phyloP scores from a whole-genome alignment of 108 stramenopile genomes.

The Cyclotella sp. region DNA sequence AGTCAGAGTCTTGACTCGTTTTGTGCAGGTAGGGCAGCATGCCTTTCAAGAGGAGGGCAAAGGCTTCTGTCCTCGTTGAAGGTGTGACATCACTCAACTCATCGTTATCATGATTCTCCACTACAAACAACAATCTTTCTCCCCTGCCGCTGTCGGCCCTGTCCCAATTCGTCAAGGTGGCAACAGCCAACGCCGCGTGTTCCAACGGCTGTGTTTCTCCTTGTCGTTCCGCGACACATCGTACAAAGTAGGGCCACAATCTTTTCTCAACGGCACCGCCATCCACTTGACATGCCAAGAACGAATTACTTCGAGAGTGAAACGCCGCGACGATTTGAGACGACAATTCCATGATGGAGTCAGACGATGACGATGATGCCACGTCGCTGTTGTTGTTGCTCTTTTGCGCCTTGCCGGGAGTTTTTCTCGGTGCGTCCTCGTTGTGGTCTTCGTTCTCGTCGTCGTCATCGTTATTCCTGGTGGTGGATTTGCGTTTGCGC shows the following conservation, averaged over 20 bases:
- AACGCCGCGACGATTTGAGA: too few species aligned
- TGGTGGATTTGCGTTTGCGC: too few species aligned
- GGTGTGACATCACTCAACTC: background rate
- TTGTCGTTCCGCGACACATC: background rate
- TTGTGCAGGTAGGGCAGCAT: constrained; percentile 12
- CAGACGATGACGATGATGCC: too few species aligned
- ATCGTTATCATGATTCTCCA: constrained; percentile 11
- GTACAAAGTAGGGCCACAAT: constrained; percentile 42
- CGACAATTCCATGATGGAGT: too few species aligned
- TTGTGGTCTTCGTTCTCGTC: too few species aligned
- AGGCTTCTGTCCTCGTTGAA: constrained; percentile 6
- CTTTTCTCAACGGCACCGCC: constrained; percentile 31
- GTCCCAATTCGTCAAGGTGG: constrained; percentile 27
- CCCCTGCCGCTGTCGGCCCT: constrained; percentile 6
- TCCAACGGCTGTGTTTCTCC: background rate
- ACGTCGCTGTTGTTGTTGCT: too few species aligned
- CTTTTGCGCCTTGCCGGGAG: too few species aligned
- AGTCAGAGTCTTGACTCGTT: background rate
- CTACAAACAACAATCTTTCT: constrained; percentile 28
- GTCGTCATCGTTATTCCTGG: too few species aligned
- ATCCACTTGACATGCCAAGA: background rate
- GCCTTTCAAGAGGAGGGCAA: constrained; percentile 10
- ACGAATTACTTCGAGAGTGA: too few species aligned
- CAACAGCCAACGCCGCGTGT: constrained; percentile 39
- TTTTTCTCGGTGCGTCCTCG: too few species aligned